Percentiles rank a stretch among this genome's conserved stretches.
Conservation (phyloP, 1,139 yeast genomes). For the Nematodospora anomalae region DNA sequence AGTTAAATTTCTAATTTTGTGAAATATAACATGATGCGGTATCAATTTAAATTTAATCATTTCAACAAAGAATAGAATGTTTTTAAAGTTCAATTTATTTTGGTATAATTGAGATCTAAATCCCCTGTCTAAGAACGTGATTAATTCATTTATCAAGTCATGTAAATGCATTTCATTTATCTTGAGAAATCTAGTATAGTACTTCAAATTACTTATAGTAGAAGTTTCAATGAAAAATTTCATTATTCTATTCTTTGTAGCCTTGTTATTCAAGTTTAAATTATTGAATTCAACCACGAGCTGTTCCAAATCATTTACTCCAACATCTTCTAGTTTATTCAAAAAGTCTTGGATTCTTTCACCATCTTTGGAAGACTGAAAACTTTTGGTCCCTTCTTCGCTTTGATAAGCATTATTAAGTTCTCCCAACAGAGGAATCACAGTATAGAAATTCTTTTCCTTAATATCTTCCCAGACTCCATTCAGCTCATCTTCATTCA, state of each 20-base stretch:
- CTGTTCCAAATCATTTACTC: conserved; percentile 55
- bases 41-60: conserved; percentile 73
- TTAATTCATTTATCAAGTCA: conserved; percentile 56
- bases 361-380: conserved; percentile 29
- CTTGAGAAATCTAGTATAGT: conserved; percentile 69
- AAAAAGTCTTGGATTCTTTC: conserved; percentile 48
- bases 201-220: conserved; percentile 44
- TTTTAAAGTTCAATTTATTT: conserved; percentile 51
- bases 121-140: conserved; percentile 57
- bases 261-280: conserved; percentile 62
- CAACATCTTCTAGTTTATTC: conserved; percentile 40
- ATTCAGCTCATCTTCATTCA: conserved; percentile 27
- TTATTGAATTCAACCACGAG: conserved; percentile 58
- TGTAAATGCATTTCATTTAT: conserved; percentile 50
- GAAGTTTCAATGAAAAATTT: conserved; percentile 54
- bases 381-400: conserved; percentile 3
- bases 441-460: conserved; percentile 59
- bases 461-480: conserved; percentile 69
- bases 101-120: conserved; percentile 61
- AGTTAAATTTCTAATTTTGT: conserved; percentile 61
- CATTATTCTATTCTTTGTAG: conserved; percentile 63
- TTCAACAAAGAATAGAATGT: conserved; percentile 68
- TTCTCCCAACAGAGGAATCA: conserved; percentile 28
- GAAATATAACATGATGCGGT: conserved; percentile 72
- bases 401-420: conserved; percentile 28